phyloP scores from a whole-genome alignment of 1,284 basidiomycete species.

The Fomitopsis schrenkii region DNA sequence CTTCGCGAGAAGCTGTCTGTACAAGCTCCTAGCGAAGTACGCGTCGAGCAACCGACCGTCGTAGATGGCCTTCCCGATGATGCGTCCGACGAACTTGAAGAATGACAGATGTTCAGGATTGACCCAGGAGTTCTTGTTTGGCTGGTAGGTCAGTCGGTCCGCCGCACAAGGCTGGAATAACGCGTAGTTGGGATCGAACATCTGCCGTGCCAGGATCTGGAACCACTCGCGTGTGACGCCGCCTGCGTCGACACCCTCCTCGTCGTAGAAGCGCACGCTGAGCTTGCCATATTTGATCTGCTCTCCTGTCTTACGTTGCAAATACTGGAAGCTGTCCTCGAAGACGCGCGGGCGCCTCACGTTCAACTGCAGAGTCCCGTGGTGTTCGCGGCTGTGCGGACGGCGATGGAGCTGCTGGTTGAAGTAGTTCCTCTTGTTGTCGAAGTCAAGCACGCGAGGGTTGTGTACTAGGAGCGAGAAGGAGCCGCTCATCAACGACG shows the following conservation, averaged over 20 bases:
- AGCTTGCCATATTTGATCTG: slow-evolving; percentile 99
- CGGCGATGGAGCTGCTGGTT: slow-evolving; percentile 93
- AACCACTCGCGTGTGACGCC: slow-evolving; percentile 99
- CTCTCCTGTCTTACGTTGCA: slow-evolving; percentile 89
- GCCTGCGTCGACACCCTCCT: slow-evolving; percentile 98
- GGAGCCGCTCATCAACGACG: slow-evolving; percentile 95
- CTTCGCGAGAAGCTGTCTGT: slow-evolving; percentile 89
- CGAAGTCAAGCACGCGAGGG: slow-evolving; percentile 96
- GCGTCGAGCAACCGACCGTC: slow-evolving; percentile 96
- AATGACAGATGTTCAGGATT: slow-evolving; percentile 95
- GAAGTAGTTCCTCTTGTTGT: slow-evolving; percentile 99
- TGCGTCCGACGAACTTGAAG: slow-evolving; percentile 98
- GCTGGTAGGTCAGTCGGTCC: slow-evolving; percentile 92
- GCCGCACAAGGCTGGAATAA: slow-evolving; percentile 97
- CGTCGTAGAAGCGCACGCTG: slow-evolving; percentile 94
- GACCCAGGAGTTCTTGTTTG: slow-evolving; percentile 92
- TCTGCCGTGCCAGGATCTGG: slow-evolving; percentile 95
- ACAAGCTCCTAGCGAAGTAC: slow-evolving; percentile 95
- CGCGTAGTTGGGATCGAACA: slow-evolving; percentile 99
- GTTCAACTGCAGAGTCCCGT: slow-evolving; percentile 85
- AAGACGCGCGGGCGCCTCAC: slow-evolving; percentile 94
- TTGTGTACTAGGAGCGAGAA: slow-evolving; percentile 97
- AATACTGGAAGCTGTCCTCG: slow-evolving; percentile 93
- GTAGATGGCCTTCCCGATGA: slow-evolving; percentile 96
- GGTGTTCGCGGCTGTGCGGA: slow-evolving; percentile 74